Conservation (phyloP, 345 rosid genomes). For the Boechera divaricarpa region DNA sequence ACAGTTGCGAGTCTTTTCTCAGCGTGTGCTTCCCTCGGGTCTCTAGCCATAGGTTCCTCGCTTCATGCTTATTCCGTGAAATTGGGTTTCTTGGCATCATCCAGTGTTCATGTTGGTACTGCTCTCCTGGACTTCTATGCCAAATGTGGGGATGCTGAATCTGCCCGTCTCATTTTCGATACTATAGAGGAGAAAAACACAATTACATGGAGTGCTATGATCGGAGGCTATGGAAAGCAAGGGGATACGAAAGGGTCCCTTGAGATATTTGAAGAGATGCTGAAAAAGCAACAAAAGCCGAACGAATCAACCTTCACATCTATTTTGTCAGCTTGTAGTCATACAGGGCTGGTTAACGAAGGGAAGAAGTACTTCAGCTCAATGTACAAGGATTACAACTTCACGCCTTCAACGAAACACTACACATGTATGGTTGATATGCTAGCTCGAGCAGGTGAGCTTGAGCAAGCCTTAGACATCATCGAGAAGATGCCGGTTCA, state of each 20-base stretch:
- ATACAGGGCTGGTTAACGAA: conserved; percentile 76
- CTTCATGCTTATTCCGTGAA: conserved; percentile 68
- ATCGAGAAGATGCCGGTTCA: conserved; percentile 70
- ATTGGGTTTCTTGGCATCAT: conserved; percentile 56
- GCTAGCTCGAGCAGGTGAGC: conserved; percentile 84
- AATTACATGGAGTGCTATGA: conserved; percentile 88
- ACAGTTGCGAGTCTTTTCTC: conserved; percentile 72
- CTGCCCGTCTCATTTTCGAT: conserved; percentile 68
- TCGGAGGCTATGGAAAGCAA: conserved; percentile 79
- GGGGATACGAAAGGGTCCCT: conserved; percentile 59
- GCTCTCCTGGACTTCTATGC: conserved; percentile 82
- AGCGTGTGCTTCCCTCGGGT: conserved; percentile 71
- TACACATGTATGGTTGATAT: conserved; percentile 84
- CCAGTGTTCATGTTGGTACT: conserved; percentile 75
- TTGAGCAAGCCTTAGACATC: conserved; percentile 78
- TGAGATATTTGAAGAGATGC: conserved; percentile 64
- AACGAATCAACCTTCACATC: conserved; percentile 74
- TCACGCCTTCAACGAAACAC: conserved; percentile 75
- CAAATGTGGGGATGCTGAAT: conserved; percentile 73
- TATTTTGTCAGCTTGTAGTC: conserved; percentile 78
- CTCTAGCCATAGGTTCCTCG: conserved; percentile 63
- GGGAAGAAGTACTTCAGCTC: conserved; percentile 69
- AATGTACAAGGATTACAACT: conserved; percentile 67
- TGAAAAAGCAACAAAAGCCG: conserved; percentile 59
- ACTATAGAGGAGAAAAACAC: conserved; percentile 61